Percentiles rank a stretch among this genome's conserved stretches.
These are phyloP conservation scores for Eucalyptus sideroxylon DNA, from an alignment of 345 rosid species.

Conservation along the genomic window DNA sequence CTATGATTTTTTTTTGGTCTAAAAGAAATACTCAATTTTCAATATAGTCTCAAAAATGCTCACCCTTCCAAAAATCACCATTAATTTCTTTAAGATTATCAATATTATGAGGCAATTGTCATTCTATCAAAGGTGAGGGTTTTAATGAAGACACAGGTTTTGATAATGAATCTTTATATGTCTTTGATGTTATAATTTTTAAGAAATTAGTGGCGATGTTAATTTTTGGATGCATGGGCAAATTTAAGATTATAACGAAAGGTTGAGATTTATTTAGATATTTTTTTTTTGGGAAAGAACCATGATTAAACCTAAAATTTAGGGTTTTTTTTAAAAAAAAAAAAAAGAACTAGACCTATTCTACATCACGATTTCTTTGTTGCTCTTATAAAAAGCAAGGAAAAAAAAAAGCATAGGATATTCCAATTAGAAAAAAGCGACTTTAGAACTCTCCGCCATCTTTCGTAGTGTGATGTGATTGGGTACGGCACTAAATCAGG, in stretches of 20 bases:
- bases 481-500: background rate
- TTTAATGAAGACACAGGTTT: background rate
- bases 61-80: background rate
- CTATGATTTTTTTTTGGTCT: background rate
- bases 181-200: background rate
- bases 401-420: background rate
- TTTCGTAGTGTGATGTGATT: background rate
- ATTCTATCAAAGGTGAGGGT: background rate
- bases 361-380: background rate
- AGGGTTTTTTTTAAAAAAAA: too few relatives aligned
- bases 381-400: background rate
- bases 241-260: background rate
- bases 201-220: background rate
- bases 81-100: background rate
- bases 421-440: background rate
- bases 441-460: background rate
- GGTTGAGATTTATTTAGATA: background rate
- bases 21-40: background rate
- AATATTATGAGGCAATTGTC: accelerated
- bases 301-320: background rate
- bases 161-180: background rate
- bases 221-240: background rate
- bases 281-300: background rate
- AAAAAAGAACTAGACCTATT: background rate
- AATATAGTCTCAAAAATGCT: background rate